Evolutionary conservation across 306 rosid genomes (phyloP), one percentile per base, ranked within the genome.

Genomic region (Glycyrrhiza uralensis): DNA sequence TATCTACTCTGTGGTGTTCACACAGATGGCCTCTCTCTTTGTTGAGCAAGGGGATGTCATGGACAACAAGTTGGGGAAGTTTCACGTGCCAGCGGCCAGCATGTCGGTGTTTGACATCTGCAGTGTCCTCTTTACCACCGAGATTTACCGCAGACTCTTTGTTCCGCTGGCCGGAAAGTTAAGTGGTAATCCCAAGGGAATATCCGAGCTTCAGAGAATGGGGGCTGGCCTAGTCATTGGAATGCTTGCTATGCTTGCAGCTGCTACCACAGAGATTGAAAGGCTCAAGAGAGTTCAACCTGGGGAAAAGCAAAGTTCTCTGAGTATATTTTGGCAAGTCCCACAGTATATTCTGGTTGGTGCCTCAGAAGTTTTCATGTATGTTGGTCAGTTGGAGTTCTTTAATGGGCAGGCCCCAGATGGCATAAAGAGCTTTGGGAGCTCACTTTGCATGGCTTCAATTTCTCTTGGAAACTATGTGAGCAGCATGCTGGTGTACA

Each of bases 1-100:
- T 52, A 78, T 85, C 46, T 86, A 86, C 69, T 86, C 90, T 2
- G 87, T 87, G 20, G 82, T 80, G 18, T 87, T 87, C 36, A 85
- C 92, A 0, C 92, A 87, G 76, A 87, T 87, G 92, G 89, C 92
- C 35, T 87, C 92, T 19, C 79, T 85, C 6, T 87, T 87, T 30
- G 89, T 87, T 0, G 89, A 87, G 75, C 92, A 87, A 79, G 92
- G 92, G 0, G 89, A 81, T 45, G 87, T 81, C 11, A 87, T 87
- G 92, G 50, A 80, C 78, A 29, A 79, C 56, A 26, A 66, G 35
- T 3, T 84, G 1, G 77, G 79, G 5, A 55, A 61, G 0, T 86
- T 81, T 52, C 85, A 58, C 55, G 33, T 86, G 49, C 90, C 90
- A 28, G 87, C 90, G 13, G 90, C 90, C 13, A 83, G 85, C 76